phyloP scores from a whole-genome alignment of 1,284 basidiomycete species.

The Sporisorium reilianum region DNA sequence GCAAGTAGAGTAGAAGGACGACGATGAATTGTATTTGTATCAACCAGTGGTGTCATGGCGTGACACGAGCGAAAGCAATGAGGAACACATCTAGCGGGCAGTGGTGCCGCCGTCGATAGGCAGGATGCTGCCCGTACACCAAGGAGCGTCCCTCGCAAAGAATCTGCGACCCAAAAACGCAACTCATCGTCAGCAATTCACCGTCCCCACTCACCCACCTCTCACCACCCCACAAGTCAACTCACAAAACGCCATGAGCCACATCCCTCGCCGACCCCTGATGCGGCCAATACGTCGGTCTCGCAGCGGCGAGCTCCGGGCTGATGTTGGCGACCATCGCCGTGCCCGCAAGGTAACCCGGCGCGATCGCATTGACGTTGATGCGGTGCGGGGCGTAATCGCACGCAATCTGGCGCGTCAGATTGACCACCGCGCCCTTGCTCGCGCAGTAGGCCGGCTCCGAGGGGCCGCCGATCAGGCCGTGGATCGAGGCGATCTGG shows the following conservation, averaged over 20 bases:
- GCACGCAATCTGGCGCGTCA: slow-evolving; percentile 46
- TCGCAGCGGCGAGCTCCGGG: slow-evolving; percentile 25
- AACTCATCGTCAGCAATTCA: not conserved
- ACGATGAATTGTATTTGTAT: slow-evolving; percentile 10
- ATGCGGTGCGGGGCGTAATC: slow-evolving; percentile 50
- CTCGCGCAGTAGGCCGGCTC: slow-evolving; percentile 49
- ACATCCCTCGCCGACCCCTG: slow-evolving; percentile 43
- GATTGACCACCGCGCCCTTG: slow-evolving; percentile 47
- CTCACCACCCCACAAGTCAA: not conserved
- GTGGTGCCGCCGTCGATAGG: slow-evolving; percentile 54
- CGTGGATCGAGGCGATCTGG: slow-evolving; percentile 51
- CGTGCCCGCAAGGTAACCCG: slow-evolving; percentile 41
- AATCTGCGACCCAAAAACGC: slow-evolving; percentile 14
- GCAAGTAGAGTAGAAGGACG: slow-evolving; percentile 18
- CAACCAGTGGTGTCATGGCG: not conserved
- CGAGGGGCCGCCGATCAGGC: slow-evolving; percentile 45
- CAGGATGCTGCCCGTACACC: slow-evolving; percentile 49
- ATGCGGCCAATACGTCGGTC: slow-evolving; percentile 50
- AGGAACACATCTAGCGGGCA: slow-evolving; percentile 25
- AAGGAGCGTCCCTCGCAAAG: slow-evolving; percentile 48
- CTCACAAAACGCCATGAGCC: slow-evolving; percentile 42
- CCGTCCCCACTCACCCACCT: not conserved
- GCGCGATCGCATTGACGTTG: slow-evolving; percentile 52
- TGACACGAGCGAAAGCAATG: slow-evolving; percentile 7
- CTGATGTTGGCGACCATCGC: slow-evolving; percentile 46